phyloP scores from a whole-genome alignment of 1,139 yeast species.

The Spathaspora sp. region DNA sequence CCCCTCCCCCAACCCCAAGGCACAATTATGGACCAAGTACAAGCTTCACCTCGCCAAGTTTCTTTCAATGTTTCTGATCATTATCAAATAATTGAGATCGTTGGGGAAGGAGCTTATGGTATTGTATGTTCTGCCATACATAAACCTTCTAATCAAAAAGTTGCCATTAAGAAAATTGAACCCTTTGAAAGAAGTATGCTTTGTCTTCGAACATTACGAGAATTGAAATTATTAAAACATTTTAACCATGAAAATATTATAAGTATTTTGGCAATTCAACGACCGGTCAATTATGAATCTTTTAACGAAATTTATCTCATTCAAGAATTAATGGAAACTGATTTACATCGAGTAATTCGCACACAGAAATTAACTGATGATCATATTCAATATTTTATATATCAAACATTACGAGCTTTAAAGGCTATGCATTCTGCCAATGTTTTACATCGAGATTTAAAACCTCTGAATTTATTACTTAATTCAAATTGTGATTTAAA shows the following conservation, averaged over 20 bases:
- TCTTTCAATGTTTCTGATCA: slow-evolving; percentile 31
- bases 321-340: slow-evolving; percentile 73
- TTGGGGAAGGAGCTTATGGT: slow-evolving; percentile 50
- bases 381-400: slow-evolving; percentile 66
- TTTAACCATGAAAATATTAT: slow-evolving; percentile 43
- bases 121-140: slow-evolving; percentile 43
- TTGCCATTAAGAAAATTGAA: slow-evolving; percentile 44
- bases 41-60: slow-evolving; percentile 18
- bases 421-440: slow-evolving; percentile 63
- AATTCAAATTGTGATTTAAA: slow-evolving; percentile 39
- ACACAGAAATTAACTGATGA: slow-evolving; percentile 57
- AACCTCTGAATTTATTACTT: slow-evolving; percentile 38
- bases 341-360: slow-evolving; percentile 57
- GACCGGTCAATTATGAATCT: slow-evolving; percentile 30
- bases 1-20: background rate
- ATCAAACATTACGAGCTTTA: slow-evolving; percentile 63
- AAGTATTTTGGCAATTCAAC: slow-evolving; percentile 37
- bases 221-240: slow-evolving; percentile 34
- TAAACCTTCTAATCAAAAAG: slow-evolving; percentile 35
- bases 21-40: background rate
- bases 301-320: slow-evolving; percentile 70
- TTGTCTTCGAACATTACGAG: slow-evolving; percentile 43
- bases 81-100: slow-evolving; percentile 42
- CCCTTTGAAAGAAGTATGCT: slow-evolving; percentile 40
- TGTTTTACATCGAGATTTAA: slow-evolving; percentile 41